These are phyloP conservation scores for Solanum ossicruentum DNA, from an alignment of 257 asterid species.

Conservation along the genomic window DNA sequence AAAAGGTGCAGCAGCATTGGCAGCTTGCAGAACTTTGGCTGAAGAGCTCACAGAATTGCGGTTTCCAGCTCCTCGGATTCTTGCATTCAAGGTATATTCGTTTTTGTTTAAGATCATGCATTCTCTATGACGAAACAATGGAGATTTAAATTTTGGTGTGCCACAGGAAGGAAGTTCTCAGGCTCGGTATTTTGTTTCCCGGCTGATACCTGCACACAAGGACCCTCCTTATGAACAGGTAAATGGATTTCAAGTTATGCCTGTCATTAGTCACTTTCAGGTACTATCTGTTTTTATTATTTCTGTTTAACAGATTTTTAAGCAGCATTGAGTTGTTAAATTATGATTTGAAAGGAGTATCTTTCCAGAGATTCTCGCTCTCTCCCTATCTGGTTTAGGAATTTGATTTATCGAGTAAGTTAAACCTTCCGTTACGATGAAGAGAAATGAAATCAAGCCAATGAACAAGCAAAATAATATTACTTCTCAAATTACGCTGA, in stretches of 20 bases:
- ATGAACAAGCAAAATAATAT: not conserved
- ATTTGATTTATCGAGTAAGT: not conserved
- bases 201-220: slow-evolving; percentile 89
- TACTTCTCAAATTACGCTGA: not conserved
- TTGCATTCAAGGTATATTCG: slow-evolving; percentile 75
- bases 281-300: not conserved
- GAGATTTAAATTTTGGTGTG: not conserved
- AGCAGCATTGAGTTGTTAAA: not conserved
- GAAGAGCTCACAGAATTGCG: slow-evolving; percentile 93
- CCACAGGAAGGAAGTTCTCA: slow-evolving; percentile 97
- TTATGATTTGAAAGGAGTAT: not conserved
- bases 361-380: not conserved
- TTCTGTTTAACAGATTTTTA: not conserved
- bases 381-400: not conserved
- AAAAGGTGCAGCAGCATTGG: slow-evolving; percentile 90
- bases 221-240: slow-evolving; percentile 98
- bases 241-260: not conserved
- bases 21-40: slow-evolving; percentile 96
- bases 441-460: not conserved
- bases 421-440: not conserved
- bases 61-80: slow-evolving; percentile 97
- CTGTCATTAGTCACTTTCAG: not conserved
- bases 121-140: not conserved
- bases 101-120: not conserved
- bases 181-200: slow-evolving; percentile 91